Conservation (phyloP, 73 alveolate species). For the Stentor roeselii region DNA sequence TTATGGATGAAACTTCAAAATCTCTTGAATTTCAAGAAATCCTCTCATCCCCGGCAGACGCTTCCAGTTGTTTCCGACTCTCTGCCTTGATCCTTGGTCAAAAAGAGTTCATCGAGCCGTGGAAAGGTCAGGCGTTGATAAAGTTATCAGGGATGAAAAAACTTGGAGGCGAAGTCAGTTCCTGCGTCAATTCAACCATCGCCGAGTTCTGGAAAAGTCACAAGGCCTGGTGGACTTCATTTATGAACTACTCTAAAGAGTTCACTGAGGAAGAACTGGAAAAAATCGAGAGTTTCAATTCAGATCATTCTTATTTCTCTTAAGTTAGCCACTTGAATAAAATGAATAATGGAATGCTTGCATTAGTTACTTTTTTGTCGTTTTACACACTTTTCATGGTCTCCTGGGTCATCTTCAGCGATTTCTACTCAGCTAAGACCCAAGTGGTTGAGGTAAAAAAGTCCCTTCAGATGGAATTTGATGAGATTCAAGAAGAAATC, state of each 20-base stretch:
- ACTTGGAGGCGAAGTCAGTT: background rate
- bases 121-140: constrained; percentile 16
- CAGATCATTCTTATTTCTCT: constrained; percentile 21
- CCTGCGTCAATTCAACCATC: constrained; percentile 11
- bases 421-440: too few species aligned
- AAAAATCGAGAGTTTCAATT: background rate
- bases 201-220: constrained; percentile 21
- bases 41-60: background rate
- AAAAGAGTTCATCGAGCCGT: constrained; percentile 11
- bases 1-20: background rate
- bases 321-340: too few species aligned
- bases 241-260: background rate
- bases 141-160: constrained; percentile 12
- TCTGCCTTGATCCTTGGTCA: background rate
- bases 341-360: too few species aligned
- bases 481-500: too few species aligned
- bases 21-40: background rate
- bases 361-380: too few species aligned
- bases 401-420: too few species aligned
- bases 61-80: background rate
- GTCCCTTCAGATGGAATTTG: too few species aligned
- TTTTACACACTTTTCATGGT: too few species aligned
- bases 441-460: too few species aligned
- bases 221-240: constrained; percentile 3
- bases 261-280: constrained; percentile 10